Percentiles rank a stretch among this genome's conserved stretches.
Conservation (phyloP, 345 rosid genomes). For the Pelargonium nanum region DNA sequence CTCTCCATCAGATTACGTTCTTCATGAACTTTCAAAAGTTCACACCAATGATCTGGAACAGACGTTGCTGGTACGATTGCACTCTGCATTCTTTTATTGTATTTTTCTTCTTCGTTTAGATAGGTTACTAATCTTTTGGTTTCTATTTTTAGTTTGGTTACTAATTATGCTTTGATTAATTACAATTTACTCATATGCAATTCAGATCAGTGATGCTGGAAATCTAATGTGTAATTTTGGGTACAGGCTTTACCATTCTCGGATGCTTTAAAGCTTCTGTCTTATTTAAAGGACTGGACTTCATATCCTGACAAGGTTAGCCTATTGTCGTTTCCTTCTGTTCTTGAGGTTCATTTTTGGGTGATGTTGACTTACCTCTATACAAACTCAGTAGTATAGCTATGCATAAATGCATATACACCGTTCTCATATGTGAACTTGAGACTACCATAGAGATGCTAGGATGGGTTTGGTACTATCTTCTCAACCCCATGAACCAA, state of each 20-base stretch:
- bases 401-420: neutral
- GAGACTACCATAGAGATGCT: neutral
- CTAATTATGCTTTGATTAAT: neutral
- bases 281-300: constrained; percentile 68
- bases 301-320: constrained; percentile 73
- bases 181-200: too few relatives aligned
- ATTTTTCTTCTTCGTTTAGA: constrained; percentile 1
- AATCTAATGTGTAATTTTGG: constrained; percentile 3
- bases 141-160: neutral
- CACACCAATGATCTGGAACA: constrained; percentile 82
- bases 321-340: constrained; percentile 5
- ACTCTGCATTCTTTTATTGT: neutral
- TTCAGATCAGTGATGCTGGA: neutral
- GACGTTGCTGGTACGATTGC: constrained; percentile 60
- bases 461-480: neutral
- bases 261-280: constrained; percentile 74
- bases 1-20: constrained; percentile 70
- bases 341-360: too few relatives aligned
- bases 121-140: too few relatives aligned
- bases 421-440: neutral
- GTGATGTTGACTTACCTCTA: too few relatives aligned
- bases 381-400: neutral
- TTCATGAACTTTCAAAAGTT: constrained; percentile 55
- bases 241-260: constrained; percentile 83
- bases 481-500: neutral